phyloP scores from a whole-genome alignment of 495 filamentous ascomycete species.

The Ascobolus immersus region DNA sequence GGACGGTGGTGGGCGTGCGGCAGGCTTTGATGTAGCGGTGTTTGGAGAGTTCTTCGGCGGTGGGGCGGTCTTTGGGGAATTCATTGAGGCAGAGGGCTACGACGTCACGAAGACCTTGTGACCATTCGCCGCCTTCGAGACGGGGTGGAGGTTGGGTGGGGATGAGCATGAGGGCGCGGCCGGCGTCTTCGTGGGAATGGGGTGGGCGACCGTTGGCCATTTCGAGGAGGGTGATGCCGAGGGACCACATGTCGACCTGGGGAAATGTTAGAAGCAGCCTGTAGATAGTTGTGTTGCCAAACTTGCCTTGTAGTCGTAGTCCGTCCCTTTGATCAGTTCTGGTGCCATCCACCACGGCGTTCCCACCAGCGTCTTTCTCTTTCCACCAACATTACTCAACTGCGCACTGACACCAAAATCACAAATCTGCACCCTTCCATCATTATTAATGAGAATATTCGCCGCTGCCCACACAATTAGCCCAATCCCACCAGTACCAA shows the following conservation, averaged over 20 bases:
- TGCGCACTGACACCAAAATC: slow-evolving; percentile 89
- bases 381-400: slow-evolving; percentile 57
- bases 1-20: slow-evolving; percentile 40
- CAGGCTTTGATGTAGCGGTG: slow-evolving; percentile 40
- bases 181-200: slow-evolving; percentile 25
- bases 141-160: slow-evolving; percentile 27
- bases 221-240: slow-evolving; percentile 72
- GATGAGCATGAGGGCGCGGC: slow-evolving; percentile 25
- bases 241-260: slow-evolving; percentile 85
- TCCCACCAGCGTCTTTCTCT: slow-evolving; percentile 77
- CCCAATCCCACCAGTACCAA: not conserved
- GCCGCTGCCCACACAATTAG: slow-evolving; percentile 27
- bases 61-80: slow-evolving; percentile 46
- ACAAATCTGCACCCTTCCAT: slow-evolving; percentile 67
- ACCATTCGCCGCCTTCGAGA: slow-evolving; percentile 53
- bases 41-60: slow-evolving; percentile 36
- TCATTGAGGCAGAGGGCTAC: slow-evolving; percentile 58
- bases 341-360: slow-evolving; percentile 96
- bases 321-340: slow-evolving; percentile 39
- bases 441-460: slow-evolving; percentile 74
- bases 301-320: slow-evolving; percentile 28
- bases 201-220: slow-evolving; percentile 77
- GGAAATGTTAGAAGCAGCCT: not conserved
- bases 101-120: slow-evolving; percentile 45
- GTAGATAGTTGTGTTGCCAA: not conserved